phyloP scores from a whole-genome alignment of 306 rosid species.

The Trifolium subterraneum region DNA sequence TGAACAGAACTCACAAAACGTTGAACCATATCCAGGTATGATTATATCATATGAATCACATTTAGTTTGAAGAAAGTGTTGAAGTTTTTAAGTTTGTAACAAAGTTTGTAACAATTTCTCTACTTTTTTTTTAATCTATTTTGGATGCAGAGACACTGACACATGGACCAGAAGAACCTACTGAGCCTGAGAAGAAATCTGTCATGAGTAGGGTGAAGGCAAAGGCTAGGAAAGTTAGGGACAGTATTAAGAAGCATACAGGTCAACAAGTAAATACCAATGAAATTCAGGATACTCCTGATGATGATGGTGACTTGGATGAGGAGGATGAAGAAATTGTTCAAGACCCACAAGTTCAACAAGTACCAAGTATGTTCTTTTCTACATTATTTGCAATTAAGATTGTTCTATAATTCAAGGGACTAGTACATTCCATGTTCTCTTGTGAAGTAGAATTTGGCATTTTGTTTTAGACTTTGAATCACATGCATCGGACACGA shows the following conservation, averaged over 20 bases:
- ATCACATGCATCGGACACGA: background rate
- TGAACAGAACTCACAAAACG: constrained; percentile 4
- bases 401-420: background rate
- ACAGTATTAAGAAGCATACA: constrained; percentile 54
- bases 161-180: constrained; percentile 50
- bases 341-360: constrained; percentile 46
- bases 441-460: background rate
- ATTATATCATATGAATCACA: background rate
- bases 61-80: background rate
- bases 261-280: too few relatives aligned
- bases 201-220: constrained; percentile 68
- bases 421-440: background rate
- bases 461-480: background rate
- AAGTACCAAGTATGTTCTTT: constrained; percentile 55
- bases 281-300: constrained; percentile 26
- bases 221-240: constrained; percentile 73
- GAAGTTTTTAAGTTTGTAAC: background rate
- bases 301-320: constrained; percentile 53
- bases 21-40: constrained; percentile 44
- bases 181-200: constrained; percentile 64
- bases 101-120: too few relatives aligned
- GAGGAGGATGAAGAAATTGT: constrained; percentile 38
- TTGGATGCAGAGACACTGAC: constrained; percentile 30
- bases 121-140: background rate
- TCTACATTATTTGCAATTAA: constrained; percentile 16